Evolutionary conservation across 257 asterid species (phyloP).

Genomic region (Solanum ossicruentum): DNA sequence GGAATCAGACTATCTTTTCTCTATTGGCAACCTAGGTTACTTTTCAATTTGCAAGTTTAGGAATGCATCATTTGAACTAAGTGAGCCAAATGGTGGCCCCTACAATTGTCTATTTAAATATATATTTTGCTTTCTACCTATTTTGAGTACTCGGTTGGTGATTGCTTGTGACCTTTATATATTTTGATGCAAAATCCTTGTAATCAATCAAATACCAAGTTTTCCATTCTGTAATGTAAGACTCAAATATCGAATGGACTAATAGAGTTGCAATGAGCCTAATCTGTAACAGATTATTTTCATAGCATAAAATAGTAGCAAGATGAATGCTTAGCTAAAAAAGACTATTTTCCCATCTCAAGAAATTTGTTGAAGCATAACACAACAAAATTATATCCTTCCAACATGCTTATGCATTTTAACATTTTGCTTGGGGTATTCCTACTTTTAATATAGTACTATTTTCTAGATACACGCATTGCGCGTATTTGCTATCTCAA

Average conservation of each 20-base stretch:
- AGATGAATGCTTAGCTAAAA: neutral
- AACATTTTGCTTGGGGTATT: too few species aligned
- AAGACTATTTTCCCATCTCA: neutral
- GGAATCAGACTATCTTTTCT: neutral
- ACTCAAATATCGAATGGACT: neutral
- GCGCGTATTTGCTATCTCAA: too few species aligned
- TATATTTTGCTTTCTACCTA: neutral
- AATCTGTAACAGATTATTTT: too few species aligned
- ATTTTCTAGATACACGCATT: too few species aligned
- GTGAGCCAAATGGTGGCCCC: too few species aligned
- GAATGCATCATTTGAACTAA: too few species aligned
- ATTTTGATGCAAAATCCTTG: neutral
- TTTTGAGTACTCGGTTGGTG: neutral
- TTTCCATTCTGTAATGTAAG: neutral
- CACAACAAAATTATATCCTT: neutral
- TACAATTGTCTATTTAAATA: neutral
- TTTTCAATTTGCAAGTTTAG: too few species aligned
- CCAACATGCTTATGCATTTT: neutral
- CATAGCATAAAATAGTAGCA: neutral
- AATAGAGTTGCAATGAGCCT: neutral
- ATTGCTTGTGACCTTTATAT: neutral
- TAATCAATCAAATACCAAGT: neutral
- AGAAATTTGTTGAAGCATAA: neutral
- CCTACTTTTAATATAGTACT: too few species aligned
- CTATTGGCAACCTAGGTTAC: neutral